Percentiles rank a stretch among this genome's conserved stretches.
Evolutionary conservation across 768 basidiomycete genomes (phyloP).

Genomic region (Porpolomopsis calyptriformis): DNA sequence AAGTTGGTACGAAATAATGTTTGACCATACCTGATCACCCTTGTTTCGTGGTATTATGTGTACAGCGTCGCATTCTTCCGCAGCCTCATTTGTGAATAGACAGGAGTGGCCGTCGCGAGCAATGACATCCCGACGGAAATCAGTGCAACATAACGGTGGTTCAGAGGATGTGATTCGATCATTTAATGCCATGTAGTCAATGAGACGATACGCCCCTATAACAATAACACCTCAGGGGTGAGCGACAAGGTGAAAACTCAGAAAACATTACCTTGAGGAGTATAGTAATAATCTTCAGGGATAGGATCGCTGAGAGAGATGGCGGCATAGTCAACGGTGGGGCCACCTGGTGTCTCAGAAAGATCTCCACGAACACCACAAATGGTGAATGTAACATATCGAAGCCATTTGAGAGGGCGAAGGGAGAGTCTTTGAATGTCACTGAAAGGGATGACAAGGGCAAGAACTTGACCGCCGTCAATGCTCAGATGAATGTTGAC

Average conservation of each 20-base stretch:
- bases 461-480: slow-evolving; percentile 5
- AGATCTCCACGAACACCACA: slow-evolving; percentile 11
- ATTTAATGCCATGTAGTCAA: slow-evolving; percentile 10
- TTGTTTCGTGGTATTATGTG: slow-evolving; percentile 9
- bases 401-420: slow-evolving; percentile 13
- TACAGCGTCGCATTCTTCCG: not conserved
- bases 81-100: slow-evolving; percentile 1
- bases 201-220: slow-evolving; percentile 9
- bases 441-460: slow-evolving; percentile 8
- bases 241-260: slow-evolving; percentile 1
- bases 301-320: slow-evolving; percentile 1
- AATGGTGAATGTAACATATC: slow-evolving; percentile 10
- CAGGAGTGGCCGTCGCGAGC: slow-evolving; percentile 6
- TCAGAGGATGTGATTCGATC: slow-evolving; percentile 12
- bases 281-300: slow-evolving; percentile 12
- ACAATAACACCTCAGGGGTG: not conserved
- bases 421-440: slow-evolving; percentile 12
- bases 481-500: slow-evolving; percentile 6
- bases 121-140: slow-evolving; percentile 6
- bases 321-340: slow-evolving; percentile 12
- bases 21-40: slow-evolving; percentile 8
- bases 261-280: slow-evolving; percentile 8
- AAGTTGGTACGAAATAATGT: slow-evolving; percentile 5
- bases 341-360: slow-evolving; percentile 9
- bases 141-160: slow-evolving; percentile 1